Conservation (phyloP, 2,329 filamentous ascomycete species). For the Sclerotinia trifoliorum region DNA sequence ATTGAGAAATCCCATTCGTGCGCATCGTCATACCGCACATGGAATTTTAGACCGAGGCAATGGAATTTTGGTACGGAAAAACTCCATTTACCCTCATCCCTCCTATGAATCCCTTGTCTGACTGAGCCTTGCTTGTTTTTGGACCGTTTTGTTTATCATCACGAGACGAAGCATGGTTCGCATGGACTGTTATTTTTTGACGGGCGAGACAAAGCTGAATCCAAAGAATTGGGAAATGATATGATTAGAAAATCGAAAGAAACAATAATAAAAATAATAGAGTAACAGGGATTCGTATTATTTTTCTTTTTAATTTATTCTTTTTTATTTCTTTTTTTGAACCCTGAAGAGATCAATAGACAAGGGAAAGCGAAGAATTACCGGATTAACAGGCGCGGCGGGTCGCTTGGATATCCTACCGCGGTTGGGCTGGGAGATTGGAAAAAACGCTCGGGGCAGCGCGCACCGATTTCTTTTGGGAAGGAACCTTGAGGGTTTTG, state of each 20-base stretch:
- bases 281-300: too few relatives aligned
- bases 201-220: too few relatives aligned
- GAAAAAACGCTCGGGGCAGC: constrained; percentile 1
- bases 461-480: neutral
- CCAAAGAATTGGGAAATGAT: too few relatives aligned
- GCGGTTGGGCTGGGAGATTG: neutral
- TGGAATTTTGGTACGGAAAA: neutral
- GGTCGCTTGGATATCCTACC: constrained; percentile 3
- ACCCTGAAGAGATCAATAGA: neutral
- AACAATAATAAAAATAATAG: too few relatives aligned
- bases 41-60: neutral
- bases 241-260: too few relatives aligned
- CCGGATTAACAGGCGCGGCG: neutral
- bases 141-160: too few relatives aligned
- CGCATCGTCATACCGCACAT: neutral
- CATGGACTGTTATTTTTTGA: too few relatives aligned
- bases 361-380: constrained; percentile 1
- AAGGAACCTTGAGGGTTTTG: too few relatives aligned
- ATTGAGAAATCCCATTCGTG: neutral
- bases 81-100: neutral
- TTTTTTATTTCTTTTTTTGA: neutral
- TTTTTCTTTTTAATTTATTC: too few relatives aligned
- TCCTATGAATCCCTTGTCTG: neutral
- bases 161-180: too few relatives aligned
- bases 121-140: neutral